These are phyloP conservation scores for Sphagnurus paluster DNA, from an alignment of 1,284 basidiomycete species.

Conservation along the genomic window DNA sequence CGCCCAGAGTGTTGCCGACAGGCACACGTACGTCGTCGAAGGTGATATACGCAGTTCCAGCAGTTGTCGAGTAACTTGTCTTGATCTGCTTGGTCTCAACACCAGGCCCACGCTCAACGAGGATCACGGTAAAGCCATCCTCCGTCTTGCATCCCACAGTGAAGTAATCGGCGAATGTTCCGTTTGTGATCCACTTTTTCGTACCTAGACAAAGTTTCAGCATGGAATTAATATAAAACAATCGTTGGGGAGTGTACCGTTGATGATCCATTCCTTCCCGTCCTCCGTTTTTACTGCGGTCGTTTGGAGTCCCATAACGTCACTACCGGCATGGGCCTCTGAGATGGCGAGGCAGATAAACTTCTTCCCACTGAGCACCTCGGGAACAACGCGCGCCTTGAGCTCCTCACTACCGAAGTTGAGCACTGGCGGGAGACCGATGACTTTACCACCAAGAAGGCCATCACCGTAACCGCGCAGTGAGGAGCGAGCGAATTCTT, in stretches of 20 bases:
- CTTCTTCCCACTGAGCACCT: slow-evolving; percentile 82
- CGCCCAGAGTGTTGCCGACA: slow-evolving; percentile 79
- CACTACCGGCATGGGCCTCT: slow-evolving; percentile 90
- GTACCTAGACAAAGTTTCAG: slow-evolving; percentile 15
- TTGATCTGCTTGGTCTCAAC: slow-evolving; percentile 82
- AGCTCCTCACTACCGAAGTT: slow-evolving; percentile 85
- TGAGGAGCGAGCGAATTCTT: slow-evolving; percentile 78
- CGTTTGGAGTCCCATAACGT: slow-evolving; percentile 83
- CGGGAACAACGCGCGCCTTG: slow-evolving; percentile 80
- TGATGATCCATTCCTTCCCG: slow-evolving; percentile 85
- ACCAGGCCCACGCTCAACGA: slow-evolving; percentile 69
- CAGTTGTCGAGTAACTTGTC: slow-evolving; percentile 64
- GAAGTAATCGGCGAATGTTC: slow-evolving; percentile 56
- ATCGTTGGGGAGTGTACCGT: slow-evolving; percentile 52
- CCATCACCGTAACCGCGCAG: slow-evolving; percentile 77
- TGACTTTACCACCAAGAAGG: slow-evolving; percentile 70
- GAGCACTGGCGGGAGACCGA: slow-evolving; percentile 81
- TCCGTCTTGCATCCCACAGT: slow-evolving; percentile 66
- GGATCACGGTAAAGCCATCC: slow-evolving; percentile 51
- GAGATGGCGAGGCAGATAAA: slow-evolving; percentile 84
- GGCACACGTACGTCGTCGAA: slow-evolving; percentile 90
- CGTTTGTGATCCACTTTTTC: slow-evolving; percentile 40
- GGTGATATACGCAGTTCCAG: slow-evolving; percentile 84
- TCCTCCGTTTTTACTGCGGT: slow-evolving; percentile 86
- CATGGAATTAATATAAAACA: background rate